These are phyloP conservation scores for Blastocystis sp. DNA, from an alignment of 352 stramenopile species.

Conservation along the genomic window DNA sequence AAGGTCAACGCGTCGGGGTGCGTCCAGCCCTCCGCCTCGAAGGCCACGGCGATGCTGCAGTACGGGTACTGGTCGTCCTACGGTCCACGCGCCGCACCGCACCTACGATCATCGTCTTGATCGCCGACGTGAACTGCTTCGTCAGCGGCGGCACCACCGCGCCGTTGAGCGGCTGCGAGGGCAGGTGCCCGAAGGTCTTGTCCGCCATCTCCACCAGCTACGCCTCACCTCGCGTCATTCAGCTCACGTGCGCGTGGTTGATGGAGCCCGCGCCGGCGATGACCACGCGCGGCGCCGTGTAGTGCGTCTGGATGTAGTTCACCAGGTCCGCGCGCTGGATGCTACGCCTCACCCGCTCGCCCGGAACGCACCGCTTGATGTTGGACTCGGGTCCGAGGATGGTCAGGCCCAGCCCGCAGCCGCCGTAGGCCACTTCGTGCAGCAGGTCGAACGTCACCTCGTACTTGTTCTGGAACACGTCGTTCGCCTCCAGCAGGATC, in stretches of 20 bases:
- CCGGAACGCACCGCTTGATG: slow-evolving; percentile 76
- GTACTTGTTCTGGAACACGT: slow-evolving; percentile 76
- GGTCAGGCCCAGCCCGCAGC: slow-evolving; percentile 91
- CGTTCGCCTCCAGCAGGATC: slow-evolving; percentile 98
- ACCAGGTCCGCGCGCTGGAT: slow-evolving; percentile 89
- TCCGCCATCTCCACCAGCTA: slow-evolving; percentile 92
- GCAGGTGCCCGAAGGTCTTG: slow-evolving; percentile 91
- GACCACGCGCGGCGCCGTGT: slow-evolving; percentile 97
- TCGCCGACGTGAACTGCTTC: slow-evolving; percentile 57
- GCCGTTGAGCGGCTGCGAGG: slow-evolving; percentile 72
- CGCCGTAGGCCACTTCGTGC: slow-evolving; percentile 95
- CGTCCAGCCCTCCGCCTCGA: slow-evolving; percentile 95
- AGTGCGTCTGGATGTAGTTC: slow-evolving; percentile 98
- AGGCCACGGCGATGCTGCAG: slow-evolving; percentile 92
- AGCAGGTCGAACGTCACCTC: slow-evolving; percentile 97
- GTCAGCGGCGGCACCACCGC: slow-evolving; percentile 56
- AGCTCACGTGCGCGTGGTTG: slow-evolving; percentile 81
- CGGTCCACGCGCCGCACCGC: background rate
- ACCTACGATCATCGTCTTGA: slow-evolving; percentile 35
- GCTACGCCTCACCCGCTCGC: slow-evolving; percentile 77
- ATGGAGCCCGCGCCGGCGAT: slow-evolving; percentile 93
- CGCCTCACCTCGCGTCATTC: background rate
- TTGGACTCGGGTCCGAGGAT: slow-evolving; percentile 98
- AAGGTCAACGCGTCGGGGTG: slow-evolving; percentile 94
- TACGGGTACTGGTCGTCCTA: slow-evolving; percentile 80